These are phyloP conservation scores for Elongisporangium undulatum DNA, from an alignment of 352 stramenopile genomes.

Conservation along the genomic window DNA sequence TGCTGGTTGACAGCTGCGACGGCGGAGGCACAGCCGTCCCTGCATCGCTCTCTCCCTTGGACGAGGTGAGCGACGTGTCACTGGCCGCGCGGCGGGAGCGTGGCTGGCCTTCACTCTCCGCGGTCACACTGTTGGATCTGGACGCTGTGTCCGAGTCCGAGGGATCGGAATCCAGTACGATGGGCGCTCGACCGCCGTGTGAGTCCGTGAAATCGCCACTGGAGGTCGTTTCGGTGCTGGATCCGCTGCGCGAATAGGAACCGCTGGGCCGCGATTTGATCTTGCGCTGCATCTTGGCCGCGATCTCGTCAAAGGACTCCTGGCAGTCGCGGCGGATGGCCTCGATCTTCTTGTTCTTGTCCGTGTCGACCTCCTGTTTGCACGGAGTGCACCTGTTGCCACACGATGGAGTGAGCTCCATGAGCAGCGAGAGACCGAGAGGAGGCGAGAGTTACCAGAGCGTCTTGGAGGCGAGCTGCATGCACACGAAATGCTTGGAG, in stretches of 20 bases:
- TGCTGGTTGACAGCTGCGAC: constrained; percentile 1
- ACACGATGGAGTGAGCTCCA: too few species aligned
- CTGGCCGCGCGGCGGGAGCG: background rate
- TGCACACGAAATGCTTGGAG: constrained; percentile 57
- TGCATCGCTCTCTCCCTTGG: background rate
- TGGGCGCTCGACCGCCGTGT: background rate
- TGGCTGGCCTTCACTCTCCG: background rate
- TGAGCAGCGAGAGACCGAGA: too few species aligned
- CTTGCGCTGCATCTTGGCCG: constrained; percentile 37
- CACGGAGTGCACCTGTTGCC: constrained; percentile 43
- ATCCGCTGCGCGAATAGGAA: background rate
- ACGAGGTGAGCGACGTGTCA: background rate
- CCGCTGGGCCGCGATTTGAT: constrained; percentile 7
- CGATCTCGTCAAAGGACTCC: constrained; percentile 40
- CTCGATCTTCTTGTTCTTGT: constrained; percentile 31
- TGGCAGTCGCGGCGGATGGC: constrained; percentile 31
- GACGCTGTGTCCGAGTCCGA: background rate
- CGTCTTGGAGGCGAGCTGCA: constrained; percentile 37
- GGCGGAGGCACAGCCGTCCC: background rate
- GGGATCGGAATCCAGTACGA: background rate
- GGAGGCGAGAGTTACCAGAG: too few species aligned
- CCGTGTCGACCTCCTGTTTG: constrained; percentile 32
- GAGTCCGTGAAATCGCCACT: background rate
- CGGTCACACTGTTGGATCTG: background rate
- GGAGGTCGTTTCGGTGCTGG: background rate